Evolutionary conservation across 805 yeast species (phyloP).

Genomic region (Starmerella tilneyi): DNA sequence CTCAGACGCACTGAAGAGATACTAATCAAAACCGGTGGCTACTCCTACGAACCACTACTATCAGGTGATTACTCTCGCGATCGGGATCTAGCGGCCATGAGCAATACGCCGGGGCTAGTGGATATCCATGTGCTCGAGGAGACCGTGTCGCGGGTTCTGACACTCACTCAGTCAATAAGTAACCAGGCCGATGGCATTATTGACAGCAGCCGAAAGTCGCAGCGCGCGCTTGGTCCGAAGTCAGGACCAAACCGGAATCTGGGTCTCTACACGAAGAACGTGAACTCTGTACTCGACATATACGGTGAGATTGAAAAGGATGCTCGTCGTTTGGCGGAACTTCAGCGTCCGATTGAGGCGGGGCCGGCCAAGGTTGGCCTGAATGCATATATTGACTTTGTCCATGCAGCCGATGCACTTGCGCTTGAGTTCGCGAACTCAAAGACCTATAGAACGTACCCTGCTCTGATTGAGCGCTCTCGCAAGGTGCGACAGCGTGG

Average conservation of each 20-base stretch:
- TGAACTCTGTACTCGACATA: constrained; percentile 25
- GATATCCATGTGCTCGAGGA: constrained; percentile 76
- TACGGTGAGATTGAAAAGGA: constrained; percentile 30
- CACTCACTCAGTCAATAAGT: constrained; percentile 46
- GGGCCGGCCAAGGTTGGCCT: constrained; percentile 23
- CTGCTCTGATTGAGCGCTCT: constrained; percentile 19
- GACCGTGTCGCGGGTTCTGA: constrained; percentile 49
- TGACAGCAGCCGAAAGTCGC: constrained; percentile 45
- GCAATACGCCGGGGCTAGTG: constrained; percentile 13
- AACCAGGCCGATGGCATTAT: constrained; percentile 47
- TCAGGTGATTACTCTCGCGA: background rate
- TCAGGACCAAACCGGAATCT: constrained; percentile 49
- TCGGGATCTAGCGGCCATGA: constrained; percentile 4
- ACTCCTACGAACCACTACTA: background rate
- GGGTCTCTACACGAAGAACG: constrained; percentile 21
- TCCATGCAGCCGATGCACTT: constrained; percentile 8
- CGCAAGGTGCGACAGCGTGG: constrained; percentile 13
- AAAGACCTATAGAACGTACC: constrained; percentile 23
- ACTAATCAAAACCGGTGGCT: background rate
- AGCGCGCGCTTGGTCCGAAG: constrained; percentile 60
- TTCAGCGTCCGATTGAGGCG: constrained; percentile 16
- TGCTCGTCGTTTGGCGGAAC: constrained; percentile 33
- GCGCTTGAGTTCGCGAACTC: constrained; percentile 15
- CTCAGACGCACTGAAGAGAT: no score
- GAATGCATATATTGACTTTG: constrained; percentile 12